Percentiles rank a stretch among this genome's conserved stretches.
Conservation (phyloP, 257 asterid genomes). For the Solanum dulcamara region DNA sequence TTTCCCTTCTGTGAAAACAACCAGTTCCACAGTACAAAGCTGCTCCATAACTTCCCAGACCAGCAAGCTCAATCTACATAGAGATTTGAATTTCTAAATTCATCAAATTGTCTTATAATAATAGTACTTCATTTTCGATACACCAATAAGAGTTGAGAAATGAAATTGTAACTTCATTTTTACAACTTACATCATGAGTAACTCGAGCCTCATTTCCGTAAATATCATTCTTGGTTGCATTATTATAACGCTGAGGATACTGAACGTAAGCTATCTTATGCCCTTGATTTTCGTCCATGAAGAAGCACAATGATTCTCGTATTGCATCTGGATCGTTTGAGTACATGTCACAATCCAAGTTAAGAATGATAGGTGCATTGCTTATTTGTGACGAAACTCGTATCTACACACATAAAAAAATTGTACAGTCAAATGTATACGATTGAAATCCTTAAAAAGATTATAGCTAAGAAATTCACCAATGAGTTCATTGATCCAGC, state of each 20-base stretch:
- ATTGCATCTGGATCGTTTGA: slow-evolving; percentile 60
- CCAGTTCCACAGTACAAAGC: slow-evolving; percentile 60
- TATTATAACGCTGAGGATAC: slow-evolving; percentile 48
- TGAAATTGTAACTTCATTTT: no score
- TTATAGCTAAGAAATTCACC: slow-evolving; percentile 11
- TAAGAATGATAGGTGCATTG: slow-evolving; percentile 72
- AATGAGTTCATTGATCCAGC: slow-evolving; percentile 63
- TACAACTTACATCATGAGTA: slow-evolving; percentile 19
- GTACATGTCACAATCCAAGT: slow-evolving; percentile 90
- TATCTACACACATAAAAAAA: slow-evolving; percentile 25
- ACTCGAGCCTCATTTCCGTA: slow-evolving; percentile 25
- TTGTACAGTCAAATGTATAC: neutral
- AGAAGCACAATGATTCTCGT: slow-evolving; percentile 61
- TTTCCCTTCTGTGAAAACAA: slow-evolving; percentile 61
- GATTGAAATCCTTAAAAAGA: neutral
- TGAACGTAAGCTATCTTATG: slow-evolving; percentile 39
- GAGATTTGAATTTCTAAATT: neutral
- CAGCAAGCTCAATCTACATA: slow-evolving; percentile 50
- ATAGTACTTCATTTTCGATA: no score
- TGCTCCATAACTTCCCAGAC: slow-evolving; percentile 43
- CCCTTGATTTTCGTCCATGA: slow-evolving; percentile 55
- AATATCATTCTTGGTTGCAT: slow-evolving; percentile 38
- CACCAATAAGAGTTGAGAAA: no score
- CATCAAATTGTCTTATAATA: no score
- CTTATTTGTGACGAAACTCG: slow-evolving; percentile 69